Conservation (phyloP, 2,329 filamentous ascomycete genomes). For the Claviceps arundinis region DNA sequence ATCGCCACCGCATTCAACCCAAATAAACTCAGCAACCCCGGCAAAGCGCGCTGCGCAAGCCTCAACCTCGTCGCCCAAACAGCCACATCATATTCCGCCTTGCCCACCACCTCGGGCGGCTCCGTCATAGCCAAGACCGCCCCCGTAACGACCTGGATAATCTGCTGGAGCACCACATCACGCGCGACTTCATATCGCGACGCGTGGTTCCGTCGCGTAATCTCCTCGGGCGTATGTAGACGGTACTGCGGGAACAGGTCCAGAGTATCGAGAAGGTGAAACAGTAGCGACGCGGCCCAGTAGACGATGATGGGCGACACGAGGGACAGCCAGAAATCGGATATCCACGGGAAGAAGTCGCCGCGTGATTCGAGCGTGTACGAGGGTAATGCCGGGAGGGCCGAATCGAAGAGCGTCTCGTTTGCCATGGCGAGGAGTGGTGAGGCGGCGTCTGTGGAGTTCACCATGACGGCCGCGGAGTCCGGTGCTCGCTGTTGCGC, state of each 20-base stretch:
- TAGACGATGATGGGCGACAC: slow-evolving; percentile 71
- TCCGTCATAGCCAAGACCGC: slow-evolving; percentile 58
- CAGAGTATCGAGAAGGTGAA: slow-evolving; percentile 74
- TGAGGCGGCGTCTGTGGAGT: slow-evolving; percentile 19
- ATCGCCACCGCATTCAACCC: slow-evolving; percentile 66
- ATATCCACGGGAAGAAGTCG: slow-evolving; percentile 61
- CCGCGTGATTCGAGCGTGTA: slow-evolving; percentile 60
- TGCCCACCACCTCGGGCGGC: slow-evolving; percentile 58
- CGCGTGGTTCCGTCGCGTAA: slow-evolving; percentile 76
- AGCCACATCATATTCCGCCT: slow-evolving; percentile 73
- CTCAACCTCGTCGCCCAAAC: slow-evolving; percentile 80
- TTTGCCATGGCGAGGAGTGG: slow-evolving; percentile 33
- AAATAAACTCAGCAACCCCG: slow-evolving; percentile 52
- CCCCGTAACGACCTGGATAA: slow-evolving; percentile 70
- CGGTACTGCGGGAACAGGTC: slow-evolving; percentile 85
- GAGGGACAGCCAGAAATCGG: slow-evolving; percentile 69
- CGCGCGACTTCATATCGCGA: slow-evolving; percentile 73
- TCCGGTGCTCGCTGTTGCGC: background rate
- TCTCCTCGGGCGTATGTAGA: slow-evolving; percentile 86
- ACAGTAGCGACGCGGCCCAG: slow-evolving; percentile 75
- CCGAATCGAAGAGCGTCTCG: slow-evolving; percentile 38
- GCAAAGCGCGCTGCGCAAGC: slow-evolving; percentile 65
- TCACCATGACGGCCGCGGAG: slow-evolving; percentile 23
- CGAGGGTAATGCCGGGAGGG: slow-evolving; percentile 70
- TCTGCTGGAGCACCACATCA: slow-evolving; percentile 84